Conservation (phyloP, 2,329 filamentous ascomycete species). For the Thelonectria rubi region DNA sequence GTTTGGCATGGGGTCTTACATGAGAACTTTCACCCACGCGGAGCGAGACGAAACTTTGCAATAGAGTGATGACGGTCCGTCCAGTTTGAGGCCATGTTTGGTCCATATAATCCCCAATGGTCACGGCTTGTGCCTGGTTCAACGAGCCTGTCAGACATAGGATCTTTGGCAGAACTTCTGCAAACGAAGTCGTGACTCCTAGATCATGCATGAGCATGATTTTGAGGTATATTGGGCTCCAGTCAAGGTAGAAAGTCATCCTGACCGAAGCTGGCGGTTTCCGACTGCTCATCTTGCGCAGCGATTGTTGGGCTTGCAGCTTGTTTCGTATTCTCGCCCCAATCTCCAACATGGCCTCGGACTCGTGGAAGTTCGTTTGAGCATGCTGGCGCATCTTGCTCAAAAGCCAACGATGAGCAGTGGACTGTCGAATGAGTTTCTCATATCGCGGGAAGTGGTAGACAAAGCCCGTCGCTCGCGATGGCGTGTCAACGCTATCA, state of each 20-base stretch:
- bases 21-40: background rate
- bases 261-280: background rate
- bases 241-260: background rate
- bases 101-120: background rate
- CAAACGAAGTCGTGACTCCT: background rate
- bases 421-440: background rate
- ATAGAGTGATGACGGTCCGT: background rate
- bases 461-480: background rate
- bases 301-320: background rate
- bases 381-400: background rate
- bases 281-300: background rate
- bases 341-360: background rate
- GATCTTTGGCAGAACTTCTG: background rate
- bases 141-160: background rate
- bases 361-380: background rate
- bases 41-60: background rate
- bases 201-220: background rate
- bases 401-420: background rate
- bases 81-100: background rate
- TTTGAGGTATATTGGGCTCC: background rate
- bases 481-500: too few relatives aligned
- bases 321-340: background rate
- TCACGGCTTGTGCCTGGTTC: background rate
- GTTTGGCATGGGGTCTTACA: background rate
- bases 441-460: background rate